These are phyloP conservation scores for Aspergillus ochraceus DNA, from an alignment of 2,329 filamentous ascomycete species.

Conservation along the genomic window DNA sequence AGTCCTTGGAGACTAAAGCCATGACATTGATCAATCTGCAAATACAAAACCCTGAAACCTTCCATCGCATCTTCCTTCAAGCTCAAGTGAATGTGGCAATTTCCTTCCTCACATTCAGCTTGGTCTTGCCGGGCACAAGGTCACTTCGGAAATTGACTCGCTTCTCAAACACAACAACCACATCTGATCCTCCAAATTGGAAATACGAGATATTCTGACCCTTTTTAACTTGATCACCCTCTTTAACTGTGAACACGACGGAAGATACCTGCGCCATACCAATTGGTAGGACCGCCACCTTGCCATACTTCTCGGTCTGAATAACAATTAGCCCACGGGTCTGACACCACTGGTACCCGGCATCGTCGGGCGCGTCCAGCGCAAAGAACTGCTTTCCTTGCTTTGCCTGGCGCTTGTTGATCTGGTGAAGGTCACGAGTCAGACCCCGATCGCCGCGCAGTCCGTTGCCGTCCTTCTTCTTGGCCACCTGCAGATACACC, in stretches of 20 bases:
- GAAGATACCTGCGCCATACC: constrained; percentile 49
- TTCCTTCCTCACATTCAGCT: constrained; percentile 9
- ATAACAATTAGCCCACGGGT: constrained; percentile 43
- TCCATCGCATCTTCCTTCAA: too few relatives aligned
- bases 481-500: not conserved
- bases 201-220: constrained; percentile 47
- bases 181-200: constrained; percentile 46
- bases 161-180: constrained; percentile 42
- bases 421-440: not conserved
- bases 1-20: too few relatives aligned
- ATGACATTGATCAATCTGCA: too few relatives aligned
- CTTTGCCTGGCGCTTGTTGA: not conserved
- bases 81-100: not conserved
- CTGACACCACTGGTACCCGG: constrained; percentile 46
- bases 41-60: too few relatives aligned
- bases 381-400: not conserved
- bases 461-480: not conserved
- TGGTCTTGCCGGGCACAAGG: constrained; percentile 1
- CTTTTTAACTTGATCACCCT: constrained; percentile 33
- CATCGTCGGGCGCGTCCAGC: constrained; percentile 33
- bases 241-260: constrained; percentile 29
- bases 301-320: constrained; percentile 34
- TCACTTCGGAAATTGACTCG: constrained; percentile 4
- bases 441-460: not conserved
- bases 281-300: constrained; percentile 46